These are phyloP conservation scores for Meyerozyma guilliermondii DNA, from an alignment of 1,139 yeast genomes.

Conservation along the genomic window DNA sequence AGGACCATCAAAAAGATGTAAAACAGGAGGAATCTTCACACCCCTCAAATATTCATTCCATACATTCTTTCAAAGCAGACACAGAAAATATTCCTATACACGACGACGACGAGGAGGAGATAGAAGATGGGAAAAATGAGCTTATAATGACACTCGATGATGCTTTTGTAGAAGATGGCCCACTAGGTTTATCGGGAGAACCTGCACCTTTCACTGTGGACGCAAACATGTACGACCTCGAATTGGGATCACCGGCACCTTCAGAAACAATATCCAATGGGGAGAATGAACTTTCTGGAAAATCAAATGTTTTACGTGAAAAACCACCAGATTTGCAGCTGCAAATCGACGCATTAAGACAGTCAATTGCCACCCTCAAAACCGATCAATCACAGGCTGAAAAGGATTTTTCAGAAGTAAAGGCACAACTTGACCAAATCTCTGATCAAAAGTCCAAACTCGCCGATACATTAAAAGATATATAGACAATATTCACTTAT, in stretches of 20 bases:
- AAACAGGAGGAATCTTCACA: not conserved
- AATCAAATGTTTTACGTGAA: not conserved
- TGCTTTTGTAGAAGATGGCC: constrained; percentile 2
- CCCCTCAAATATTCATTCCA: not conserved
- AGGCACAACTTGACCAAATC: not conserved
- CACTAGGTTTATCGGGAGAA: not conserved
- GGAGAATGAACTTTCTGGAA: not conserved
- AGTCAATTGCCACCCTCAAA: not conserved
- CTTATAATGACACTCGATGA: constrained; percentile 8
- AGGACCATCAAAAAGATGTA: not conserved
- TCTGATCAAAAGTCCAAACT: not conserved
- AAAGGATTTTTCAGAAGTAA: not conserved
- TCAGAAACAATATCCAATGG: not conserved
- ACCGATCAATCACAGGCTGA: not conserved
- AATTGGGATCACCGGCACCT: constrained; percentile 1
- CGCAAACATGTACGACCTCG: constrained; percentile 5
- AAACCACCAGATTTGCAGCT: not conserved
- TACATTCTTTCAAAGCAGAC: not conserved
- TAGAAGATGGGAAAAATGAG: constrained; percentile 5
- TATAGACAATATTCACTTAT: not conserved
- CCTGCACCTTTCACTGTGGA: constrained; percentile 1
- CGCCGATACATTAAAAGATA: not conserved
- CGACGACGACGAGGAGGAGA: constrained; percentile 7
- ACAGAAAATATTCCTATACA: constrained; percentile 3
- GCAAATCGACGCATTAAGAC: not conserved